phyloP scores from a whole-genome alignment of 192 early-diverging fungal species.

The Rhizoclosmatium globosum region DNA sequence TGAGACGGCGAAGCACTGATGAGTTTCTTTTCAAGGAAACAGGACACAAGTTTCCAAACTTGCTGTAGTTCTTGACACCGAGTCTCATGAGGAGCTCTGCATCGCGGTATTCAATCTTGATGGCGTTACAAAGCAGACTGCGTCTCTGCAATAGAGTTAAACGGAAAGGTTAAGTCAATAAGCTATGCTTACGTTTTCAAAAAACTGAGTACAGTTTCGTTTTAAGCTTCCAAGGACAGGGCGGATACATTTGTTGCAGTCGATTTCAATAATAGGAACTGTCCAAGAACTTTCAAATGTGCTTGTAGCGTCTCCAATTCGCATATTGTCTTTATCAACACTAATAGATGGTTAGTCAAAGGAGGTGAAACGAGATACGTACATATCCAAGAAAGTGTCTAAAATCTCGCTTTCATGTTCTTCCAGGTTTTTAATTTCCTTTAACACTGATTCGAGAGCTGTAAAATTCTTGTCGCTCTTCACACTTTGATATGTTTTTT shows the following conservation, averaged over 20 bases:
- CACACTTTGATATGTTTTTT: background rate
- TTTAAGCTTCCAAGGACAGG: conserved; percentile 46
- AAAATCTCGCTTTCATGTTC: conserved; percentile 34
- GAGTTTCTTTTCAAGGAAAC: conserved; percentile 46
- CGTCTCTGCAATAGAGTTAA: conserved; percentile 36
- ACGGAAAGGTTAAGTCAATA: background rate
- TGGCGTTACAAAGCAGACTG: conserved; percentile 50
- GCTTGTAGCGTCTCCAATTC: conserved; percentile 39
- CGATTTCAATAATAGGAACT: conserved; percentile 52
- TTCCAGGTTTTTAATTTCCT: background rate
- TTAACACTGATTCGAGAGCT: background rate
- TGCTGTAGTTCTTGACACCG: conserved; percentile 55
- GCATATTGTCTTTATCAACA: conserved; percentile 47
- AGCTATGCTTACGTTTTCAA: conserved; percentile 47
- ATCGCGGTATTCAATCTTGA: conserved; percentile 32
- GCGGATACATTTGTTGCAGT: conserved; percentile 44
- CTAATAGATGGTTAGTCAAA: background rate
- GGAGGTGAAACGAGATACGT: conserved; percentile 10
- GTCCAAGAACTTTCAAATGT: conserved; percentile 40
- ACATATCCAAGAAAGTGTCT: conserved; percentile 45
- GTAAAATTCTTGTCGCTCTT: too few species aligned
- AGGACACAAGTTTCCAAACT: conserved; percentile 57
- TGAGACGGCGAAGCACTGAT: conserved; percentile 17
- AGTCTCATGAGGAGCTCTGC: conserved; percentile 47
- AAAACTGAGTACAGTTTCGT: conserved; percentile 38